phyloP scores from a whole-genome alignment of 805 yeast species.

The Ogataea parapolymorpha region DNA sequence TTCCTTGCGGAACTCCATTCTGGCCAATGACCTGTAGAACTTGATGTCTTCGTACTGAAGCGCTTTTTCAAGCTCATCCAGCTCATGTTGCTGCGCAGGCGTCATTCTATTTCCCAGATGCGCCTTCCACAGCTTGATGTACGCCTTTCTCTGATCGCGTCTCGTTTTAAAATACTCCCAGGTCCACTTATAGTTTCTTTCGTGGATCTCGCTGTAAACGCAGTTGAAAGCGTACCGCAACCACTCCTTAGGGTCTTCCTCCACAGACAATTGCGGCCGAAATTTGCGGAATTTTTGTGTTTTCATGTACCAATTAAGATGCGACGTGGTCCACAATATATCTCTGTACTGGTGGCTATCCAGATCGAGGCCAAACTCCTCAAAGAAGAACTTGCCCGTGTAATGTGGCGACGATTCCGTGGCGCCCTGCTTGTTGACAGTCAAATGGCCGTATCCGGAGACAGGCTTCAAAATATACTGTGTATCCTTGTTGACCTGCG shows the following conservation, averaged over 20 bases:
- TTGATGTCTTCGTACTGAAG: conserved; percentile 75
- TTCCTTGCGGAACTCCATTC: conserved; percentile 61
- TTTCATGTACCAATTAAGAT: conserved; percentile 71
- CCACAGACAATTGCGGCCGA: conserved; percentile 56
- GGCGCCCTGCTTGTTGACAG: conserved; percentile 75
- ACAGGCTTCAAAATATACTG: conserved; percentile 81
- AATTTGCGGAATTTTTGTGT: conserved; percentile 70
- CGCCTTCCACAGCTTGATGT: conserved; percentile 64
- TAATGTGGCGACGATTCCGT: conserved; percentile 68
- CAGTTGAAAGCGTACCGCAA: conserved; percentile 75
- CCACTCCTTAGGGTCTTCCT: conserved; percentile 78
- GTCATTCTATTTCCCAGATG: conserved; percentile 41
- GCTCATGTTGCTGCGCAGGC: conserved; percentile 32
- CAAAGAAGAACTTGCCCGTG: conserved; percentile 71
- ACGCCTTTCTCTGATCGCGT: conserved; percentile 67
- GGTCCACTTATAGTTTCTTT: conserved; percentile 74
- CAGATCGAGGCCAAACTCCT: conserved; percentile 82
- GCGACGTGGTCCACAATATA: conserved; percentile 74
- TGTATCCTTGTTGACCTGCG: conserved; percentile 24
- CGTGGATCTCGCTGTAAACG: conserved; percentile 76
- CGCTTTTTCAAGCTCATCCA: conserved; percentile 54
- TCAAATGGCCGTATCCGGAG: conserved; percentile 79
- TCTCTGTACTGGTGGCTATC: conserved; percentile 85
- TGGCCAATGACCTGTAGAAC: conserved; percentile 79
- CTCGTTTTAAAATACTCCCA: conserved; percentile 79